A percentile compares a stretch with the other conserved stretches of the same genome.
phyloP scores from a whole-genome alignment of 2,329 filamentous ascomycete genomes.

The Bimuria novae-zelandiae region DNA sequence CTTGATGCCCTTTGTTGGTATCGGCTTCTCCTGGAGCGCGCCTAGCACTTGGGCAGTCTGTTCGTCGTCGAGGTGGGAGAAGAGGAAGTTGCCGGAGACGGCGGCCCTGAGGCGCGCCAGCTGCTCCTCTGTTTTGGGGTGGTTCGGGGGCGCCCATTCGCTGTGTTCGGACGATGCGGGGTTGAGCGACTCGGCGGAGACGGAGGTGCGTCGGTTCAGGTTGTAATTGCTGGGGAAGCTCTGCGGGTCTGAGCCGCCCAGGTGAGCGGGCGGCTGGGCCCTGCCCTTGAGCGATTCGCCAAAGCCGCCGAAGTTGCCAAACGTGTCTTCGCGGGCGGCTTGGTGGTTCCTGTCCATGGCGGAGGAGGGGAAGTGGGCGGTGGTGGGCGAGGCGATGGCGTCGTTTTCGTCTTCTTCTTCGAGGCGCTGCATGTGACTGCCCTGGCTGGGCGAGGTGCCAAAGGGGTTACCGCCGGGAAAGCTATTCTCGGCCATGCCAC shows the following conservation, averaged over 20 bases:
- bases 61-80: conserved; percentile 92
- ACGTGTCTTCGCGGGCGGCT: conserved; percentile 48
- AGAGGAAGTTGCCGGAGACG: conserved; percentile 89
- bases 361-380: conserved; percentile 51
- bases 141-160: conserved; percentile 86
- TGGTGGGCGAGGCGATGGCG: conserved; percentile 73
- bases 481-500: conserved; percentile 70
- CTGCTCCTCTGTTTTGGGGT: conserved; percentile 83
- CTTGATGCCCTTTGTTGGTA: conserved; percentile 86
- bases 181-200: conserved; percentile 95
- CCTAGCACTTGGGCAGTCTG: conserved; percentile 85
- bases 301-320: conserved; percentile 44
- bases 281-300: conserved; percentile 42
- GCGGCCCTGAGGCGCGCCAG: conserved; percentile 76
- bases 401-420: conserved; percentile 84
- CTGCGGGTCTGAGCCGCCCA: conserved; percentile 60
- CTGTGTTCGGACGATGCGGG: conserved; percentile 81
- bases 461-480: conserved; percentile 84
- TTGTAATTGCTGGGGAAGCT: conserved; percentile 92
- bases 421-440: conserved; percentile 63
- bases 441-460: conserved; percentile 53
- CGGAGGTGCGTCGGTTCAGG: conserved; percentile 88
- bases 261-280: conserved; percentile 50
- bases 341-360: conserved; percentile 49
- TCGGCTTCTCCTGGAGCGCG: conserved; percentile 90